These are phyloP conservation scores for Uncinocarpus reesii DNA, from an alignment of 2,329 filamentous ascomycete genomes.

Conservation along the genomic window DNA sequence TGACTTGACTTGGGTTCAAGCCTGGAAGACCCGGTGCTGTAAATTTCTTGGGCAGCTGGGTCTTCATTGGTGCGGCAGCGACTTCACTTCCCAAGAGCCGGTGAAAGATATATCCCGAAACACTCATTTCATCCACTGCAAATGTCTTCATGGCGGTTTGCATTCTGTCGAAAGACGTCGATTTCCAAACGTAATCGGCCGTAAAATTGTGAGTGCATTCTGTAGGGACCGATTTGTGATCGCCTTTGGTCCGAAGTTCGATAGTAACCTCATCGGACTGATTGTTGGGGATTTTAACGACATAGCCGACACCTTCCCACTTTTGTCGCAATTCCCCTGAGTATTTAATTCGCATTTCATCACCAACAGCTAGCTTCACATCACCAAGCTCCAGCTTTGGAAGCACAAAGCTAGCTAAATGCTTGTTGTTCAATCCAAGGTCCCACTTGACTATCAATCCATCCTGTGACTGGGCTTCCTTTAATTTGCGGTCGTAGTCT, in stretches of 20 bases:
- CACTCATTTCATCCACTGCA: conserved; percentile 93
- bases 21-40: conserved; percentile 89
- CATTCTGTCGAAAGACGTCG: conserved; percentile 98
- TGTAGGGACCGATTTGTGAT: conserved; percentile 90
- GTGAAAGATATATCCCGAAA: conserved; percentile 97
- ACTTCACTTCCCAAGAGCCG: conserved; percentile 92
- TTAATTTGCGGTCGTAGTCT: conserved; percentile 97
- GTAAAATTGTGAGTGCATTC: conserved; percentile 97
- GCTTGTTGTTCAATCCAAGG: conserved; percentile 91
- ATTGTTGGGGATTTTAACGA: conserved; percentile 99
- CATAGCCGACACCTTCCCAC: conserved; percentile 97
- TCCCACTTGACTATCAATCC: conserved; percentile 92
- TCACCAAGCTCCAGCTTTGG: conserved; percentile 96
- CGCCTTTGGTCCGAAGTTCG: conserved; percentile 84
- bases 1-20: conserved; percentile 89
- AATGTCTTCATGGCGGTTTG: conserved; percentile 99
- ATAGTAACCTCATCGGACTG: conserved; percentile 96
- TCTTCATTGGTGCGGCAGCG: conserved; percentile 88
- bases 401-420: conserved; percentile 86
- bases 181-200: conserved; percentile 98
- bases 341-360: conserved; percentile 97
- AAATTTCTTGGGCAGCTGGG: conserved; percentile 90
- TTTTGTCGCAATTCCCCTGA: conserved; percentile 82
- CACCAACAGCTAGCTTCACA: conserved; percentile 93
- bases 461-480: conserved; percentile 96